Conservation (phyloP, 1,284 basidiomycete species). For the Puccinia triticina region DNA sequence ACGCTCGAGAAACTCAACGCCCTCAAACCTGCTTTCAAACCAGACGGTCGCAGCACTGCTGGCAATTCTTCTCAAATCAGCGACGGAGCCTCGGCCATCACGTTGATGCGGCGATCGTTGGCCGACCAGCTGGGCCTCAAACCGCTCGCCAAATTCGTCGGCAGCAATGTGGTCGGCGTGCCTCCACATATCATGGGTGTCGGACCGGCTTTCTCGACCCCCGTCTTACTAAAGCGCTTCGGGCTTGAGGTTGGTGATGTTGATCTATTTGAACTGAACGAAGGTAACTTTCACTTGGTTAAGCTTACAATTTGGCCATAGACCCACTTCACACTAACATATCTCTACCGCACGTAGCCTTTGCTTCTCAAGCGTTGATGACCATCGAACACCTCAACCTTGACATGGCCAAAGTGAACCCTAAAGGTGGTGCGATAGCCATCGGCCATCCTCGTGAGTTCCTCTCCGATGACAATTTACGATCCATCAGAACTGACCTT, state of each 20-base stretch:
- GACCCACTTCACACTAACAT: neutral
- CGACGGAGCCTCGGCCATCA: constrained; percentile 58
- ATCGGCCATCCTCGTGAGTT: constrained; percentile 57
- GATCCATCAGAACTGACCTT: neutral
- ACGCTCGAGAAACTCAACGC: constrained; percentile 54
- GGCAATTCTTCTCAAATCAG: constrained; percentile 59
- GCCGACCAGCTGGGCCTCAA: constrained; percentile 58
- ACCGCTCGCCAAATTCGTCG: constrained; percentile 58
- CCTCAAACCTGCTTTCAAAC: constrained; percentile 58
- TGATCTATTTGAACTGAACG: constrained; percentile 59
- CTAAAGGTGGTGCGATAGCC: constrained; percentile 59
- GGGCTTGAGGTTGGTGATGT: constrained; percentile 56
- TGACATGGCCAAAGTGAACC: constrained; percentile 56
- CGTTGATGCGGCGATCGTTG: constrained; percentile 57
- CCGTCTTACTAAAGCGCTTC: constrained; percentile 57
- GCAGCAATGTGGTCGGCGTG: constrained; percentile 57
- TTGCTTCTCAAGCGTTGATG: constrained; percentile 59
- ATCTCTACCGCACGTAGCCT: constrained; percentile 53
- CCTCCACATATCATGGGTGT: constrained; percentile 59
- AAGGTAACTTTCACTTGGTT: constrained; percentile 48
- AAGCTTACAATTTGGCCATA: neutral
- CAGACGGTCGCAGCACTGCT: constrained; percentile 56
- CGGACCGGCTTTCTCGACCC: constrained; percentile 57
- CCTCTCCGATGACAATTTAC: neutral
- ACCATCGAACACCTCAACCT: constrained; percentile 55